Conservation (phyloP, 805 yeast genomes). For the Nakazawaea molendinolei region DNA sequence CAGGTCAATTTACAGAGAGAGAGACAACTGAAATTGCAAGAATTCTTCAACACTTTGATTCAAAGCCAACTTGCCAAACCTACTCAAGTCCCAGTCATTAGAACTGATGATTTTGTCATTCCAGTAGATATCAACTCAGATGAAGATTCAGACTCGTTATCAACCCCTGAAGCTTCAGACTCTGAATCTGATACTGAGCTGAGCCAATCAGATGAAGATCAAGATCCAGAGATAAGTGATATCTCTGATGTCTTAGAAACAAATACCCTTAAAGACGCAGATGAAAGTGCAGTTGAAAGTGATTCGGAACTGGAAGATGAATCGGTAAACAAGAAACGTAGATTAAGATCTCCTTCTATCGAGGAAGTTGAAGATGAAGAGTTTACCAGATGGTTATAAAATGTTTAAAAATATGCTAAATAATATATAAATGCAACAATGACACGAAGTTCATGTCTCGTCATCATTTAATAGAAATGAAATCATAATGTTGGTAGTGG, state of each 20-base stretch:
- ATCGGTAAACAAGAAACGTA: slow-evolving; percentile 3
- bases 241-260: not conserved
- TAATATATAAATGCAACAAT: too few species aligned
- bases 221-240: slow-evolving; percentile 7
- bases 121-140: too few species aligned
- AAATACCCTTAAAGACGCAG: not conserved
- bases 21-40: too few species aligned
- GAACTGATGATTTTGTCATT: too few species aligned
- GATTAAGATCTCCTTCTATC: slow-evolving; percentile 9
- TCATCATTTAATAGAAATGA: slow-evolving; percentile 1
- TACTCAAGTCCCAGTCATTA: too few species aligned
- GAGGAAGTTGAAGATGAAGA: slow-evolving; percentile 14
- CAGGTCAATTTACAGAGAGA: too few species aligned
- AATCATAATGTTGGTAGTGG: too few species aligned
- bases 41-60: slow-evolving; percentile 1
- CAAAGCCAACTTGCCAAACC: not conserved
- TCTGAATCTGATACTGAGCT: too few species aligned
- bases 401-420: not conserved
- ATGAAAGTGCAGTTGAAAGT: not conserved
- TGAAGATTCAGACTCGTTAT: not conserved
- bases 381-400: slow-evolving; percentile 7
- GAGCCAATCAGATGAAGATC: slow-evolving; percentile 4
- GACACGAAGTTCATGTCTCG: not conserved
- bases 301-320: not conserved
- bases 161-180: slow-evolving; percentile 1